Conservation (phyloP, 345 rosid genomes). For the Eutrema yunnanense region DNA sequence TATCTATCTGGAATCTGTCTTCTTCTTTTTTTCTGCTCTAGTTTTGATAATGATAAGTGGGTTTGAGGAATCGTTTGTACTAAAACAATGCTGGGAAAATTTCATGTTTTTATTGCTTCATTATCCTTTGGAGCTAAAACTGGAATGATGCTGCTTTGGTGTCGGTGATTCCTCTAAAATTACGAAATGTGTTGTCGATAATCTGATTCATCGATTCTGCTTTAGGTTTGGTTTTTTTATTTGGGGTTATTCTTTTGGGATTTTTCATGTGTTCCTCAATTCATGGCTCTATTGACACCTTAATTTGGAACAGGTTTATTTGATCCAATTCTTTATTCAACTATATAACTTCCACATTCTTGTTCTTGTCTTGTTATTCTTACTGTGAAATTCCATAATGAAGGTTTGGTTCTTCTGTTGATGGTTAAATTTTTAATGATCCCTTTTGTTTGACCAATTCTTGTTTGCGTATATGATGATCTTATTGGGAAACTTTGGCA, state of each 20-base stretch:
- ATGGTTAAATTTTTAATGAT: background rate
- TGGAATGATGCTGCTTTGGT: background rate
- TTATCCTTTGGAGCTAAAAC: conserved; percentile 9
- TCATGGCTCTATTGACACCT: background rate
- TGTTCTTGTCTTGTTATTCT: background rate
- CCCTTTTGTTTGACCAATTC: background rate
- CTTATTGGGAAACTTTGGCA: conserved; percentile 4
- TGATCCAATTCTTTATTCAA: background rate
- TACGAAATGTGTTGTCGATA: background rate
- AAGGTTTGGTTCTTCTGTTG: background rate
- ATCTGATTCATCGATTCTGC: background rate
- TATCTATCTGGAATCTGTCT: background rate
- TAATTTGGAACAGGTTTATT: background rate
- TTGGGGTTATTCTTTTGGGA: background rate
- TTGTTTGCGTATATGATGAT: background rate
- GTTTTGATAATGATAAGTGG: background rate
- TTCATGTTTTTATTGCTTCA: background rate
- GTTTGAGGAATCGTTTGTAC: background rate
- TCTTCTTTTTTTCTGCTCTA: background rate
- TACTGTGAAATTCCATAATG: background rate
- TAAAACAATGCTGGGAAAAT: background rate
- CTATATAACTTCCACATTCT: background rate
- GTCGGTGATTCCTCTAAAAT: background rate
- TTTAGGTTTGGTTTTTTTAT: background rate
- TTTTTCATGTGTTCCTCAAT: background rate